These are phyloP conservation scores for Linderina pennispora DNA, from an alignment of 192 early-diverging fungal genomes.

Conservation along the genomic window DNA sequence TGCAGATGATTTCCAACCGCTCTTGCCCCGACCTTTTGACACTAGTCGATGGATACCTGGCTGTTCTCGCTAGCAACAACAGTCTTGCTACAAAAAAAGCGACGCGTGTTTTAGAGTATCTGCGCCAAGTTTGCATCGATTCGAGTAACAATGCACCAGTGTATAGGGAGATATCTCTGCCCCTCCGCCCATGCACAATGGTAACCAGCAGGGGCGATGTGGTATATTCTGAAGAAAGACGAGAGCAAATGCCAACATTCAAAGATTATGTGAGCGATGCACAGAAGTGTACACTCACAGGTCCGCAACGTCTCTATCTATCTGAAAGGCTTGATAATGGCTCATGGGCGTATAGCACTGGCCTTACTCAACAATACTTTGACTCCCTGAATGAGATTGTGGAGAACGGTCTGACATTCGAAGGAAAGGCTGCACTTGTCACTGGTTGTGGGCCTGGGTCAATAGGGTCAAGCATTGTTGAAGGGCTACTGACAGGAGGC, in stretches of 20 bases:
- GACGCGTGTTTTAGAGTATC: constrained; percentile 47
- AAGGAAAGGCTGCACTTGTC: constrained; percentile 73
- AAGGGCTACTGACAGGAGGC: constrained; percentile 86
- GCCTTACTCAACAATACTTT: not conserved
- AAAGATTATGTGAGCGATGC: constrained; percentile 81
- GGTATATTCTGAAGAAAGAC: constrained; percentile 72
- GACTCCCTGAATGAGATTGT: constrained; percentile 44
- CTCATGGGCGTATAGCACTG: not conserved
- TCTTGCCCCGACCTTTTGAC: constrained; percentile 62
- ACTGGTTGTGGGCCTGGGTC: constrained; percentile 89
- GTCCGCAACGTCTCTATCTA: not conserved
- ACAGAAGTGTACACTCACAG: constrained; percentile 10
- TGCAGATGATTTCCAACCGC: constrained; percentile 68
- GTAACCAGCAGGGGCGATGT: constrained; percentile 69
- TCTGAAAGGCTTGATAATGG: not conserved
- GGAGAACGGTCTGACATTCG: constrained; percentile 74
- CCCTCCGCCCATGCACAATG: constrained; percentile 67
- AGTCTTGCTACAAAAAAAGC: constrained; percentile 53
- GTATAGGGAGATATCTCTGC: constrained; percentile 77
- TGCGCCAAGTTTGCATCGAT: constrained; percentile 69
- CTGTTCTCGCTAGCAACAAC: constrained; percentile 56
- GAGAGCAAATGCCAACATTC: constrained; percentile 66
- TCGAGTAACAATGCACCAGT: constrained; percentile 62
- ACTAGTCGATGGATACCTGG: constrained; percentile 73
- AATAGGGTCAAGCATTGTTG: constrained; percentile 85